Evolutionary conservation across 768 basidiomycete genomes (phyloP).

Genomic region (Solioccasus polychromus): DNA sequence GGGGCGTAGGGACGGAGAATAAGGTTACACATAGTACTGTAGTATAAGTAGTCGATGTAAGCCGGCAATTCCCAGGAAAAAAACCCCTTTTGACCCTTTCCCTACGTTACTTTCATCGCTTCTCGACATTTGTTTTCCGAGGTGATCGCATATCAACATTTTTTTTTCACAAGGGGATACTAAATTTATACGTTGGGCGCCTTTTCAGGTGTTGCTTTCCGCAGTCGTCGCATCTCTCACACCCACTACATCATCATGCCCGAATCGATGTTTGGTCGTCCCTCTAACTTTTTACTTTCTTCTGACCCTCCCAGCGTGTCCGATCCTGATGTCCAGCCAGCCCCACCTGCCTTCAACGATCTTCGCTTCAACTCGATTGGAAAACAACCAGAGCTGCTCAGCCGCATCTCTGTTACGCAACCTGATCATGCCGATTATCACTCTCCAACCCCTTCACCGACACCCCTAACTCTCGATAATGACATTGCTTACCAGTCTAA

Average conservation of each 20-base stretch:
- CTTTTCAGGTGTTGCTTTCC: slow-evolving; percentile 6
- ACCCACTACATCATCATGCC: slow-evolving; percentile 21
- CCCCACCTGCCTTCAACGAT: slow-evolving; percentile 31
- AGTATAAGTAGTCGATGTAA: no score
- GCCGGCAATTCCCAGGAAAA: slow-evolving; percentile 15
- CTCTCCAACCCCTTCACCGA: slow-evolving; percentile 25
- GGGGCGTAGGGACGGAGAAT: neutral
- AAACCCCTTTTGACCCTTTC: no score
- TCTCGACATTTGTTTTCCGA: neutral
- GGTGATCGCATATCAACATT: slow-evolving; percentile 10
- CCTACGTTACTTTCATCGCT: neutral
- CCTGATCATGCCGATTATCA: slow-evolving; percentile 25
- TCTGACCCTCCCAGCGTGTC: slow-evolving; percentile 1
- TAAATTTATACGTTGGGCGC: slow-evolving; percentile 16
- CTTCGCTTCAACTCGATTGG: slow-evolving; percentile 56
- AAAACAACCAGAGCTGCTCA: slow-evolving; percentile 48
- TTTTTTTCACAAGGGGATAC: slow-evolving; percentile 1
- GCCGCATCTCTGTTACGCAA: slow-evolving; percentile 42
- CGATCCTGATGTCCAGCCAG: slow-evolving; percentile 4
- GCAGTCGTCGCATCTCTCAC: slow-evolving; percentile 13
- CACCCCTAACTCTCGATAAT: slow-evolving; percentile 4
- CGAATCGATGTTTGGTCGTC: slow-evolving; percentile 30
- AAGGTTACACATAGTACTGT: no score
- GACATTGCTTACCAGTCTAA: slow-evolving; percentile 1
- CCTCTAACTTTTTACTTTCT: slow-evolving; percentile 24